These are phyloP conservation scores for Metschnikowia dekortorum DNA, from an alignment of 805 yeast species.

Conservation along the genomic window DNA sequence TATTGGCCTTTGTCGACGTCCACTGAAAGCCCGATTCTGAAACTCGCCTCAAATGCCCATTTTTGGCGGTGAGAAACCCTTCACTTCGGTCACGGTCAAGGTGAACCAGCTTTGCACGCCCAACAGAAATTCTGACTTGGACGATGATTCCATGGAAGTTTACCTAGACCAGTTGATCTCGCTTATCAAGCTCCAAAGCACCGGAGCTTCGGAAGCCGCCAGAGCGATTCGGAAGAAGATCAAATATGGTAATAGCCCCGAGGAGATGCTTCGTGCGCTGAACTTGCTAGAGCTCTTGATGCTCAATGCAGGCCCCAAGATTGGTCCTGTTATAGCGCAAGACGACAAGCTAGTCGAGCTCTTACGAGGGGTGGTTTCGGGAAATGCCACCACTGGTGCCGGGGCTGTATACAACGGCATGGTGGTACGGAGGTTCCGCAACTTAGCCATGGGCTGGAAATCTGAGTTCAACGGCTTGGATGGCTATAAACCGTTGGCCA, in stretches of 20 bases:
- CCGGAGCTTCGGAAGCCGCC: conserved; percentile 70
- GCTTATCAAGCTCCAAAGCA: conserved; percentile 37
- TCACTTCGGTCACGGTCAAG: conserved; percentile 65
- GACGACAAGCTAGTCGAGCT: conserved; percentile 68
- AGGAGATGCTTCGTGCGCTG: conserved; percentile 66
- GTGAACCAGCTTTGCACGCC: conserved; percentile 49
- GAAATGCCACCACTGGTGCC: conserved; percentile 32
- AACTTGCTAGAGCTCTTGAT: conserved; percentile 35
- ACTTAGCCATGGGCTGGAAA: conserved; percentile 65
- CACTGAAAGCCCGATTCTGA: no score
- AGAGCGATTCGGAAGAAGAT: conserved; percentile 83
- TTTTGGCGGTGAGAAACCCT: conserved; percentile 57
- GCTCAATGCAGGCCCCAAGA: conserved; percentile 40
- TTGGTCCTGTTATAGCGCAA: conserved; percentile 48
- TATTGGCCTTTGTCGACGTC: no score
- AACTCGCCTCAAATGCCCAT: conserved; percentile 19
- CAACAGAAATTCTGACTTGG: conserved; percentile 34
- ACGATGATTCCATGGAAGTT: conserved; percentile 33
- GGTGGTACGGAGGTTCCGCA: conserved; percentile 46
- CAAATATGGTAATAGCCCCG: conserved; percentile 66
- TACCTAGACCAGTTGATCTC: conserved; percentile 58
- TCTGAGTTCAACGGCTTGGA: conserved; percentile 47
- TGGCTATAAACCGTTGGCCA: conserved; percentile 47
- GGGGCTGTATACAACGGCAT: conserved; percentile 34
- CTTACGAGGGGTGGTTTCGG: conserved; percentile 45